A percentile compares a stretch with the other conserved stretches of the same genome.
These are phyloP conservation scores for Phytomonas sp. DNA, from an alignment of 208 protist genomes.

Conservation along the genomic window DNA sequence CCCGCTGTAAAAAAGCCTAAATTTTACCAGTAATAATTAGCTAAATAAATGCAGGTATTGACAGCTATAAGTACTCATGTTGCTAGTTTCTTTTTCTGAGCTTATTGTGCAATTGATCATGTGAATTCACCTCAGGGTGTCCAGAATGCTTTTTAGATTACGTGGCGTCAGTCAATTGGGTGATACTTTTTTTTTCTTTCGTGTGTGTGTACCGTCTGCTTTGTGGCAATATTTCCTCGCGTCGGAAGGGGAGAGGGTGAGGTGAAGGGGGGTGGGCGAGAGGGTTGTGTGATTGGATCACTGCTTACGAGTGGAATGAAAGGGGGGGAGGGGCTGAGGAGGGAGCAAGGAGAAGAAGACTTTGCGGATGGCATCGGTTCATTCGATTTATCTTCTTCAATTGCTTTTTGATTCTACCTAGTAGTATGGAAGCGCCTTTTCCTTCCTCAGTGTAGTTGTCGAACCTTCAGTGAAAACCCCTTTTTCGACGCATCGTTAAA, in stretches of 20 bases:
- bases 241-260: not conserved
- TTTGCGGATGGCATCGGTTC: not conserved
- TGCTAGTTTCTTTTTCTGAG: not conserved
- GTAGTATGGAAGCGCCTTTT: not conserved
- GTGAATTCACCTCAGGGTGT: not conserved
- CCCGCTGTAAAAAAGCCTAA: constrained; percentile 84
- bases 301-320: not conserved
- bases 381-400: not conserved
- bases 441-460: not conserved
- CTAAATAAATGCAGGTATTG: not conserved
- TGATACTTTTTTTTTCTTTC: constrained; percentile 8
- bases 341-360: no score
- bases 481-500: not conserved
- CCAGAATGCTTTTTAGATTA: not conserved
- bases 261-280: no score
- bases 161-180: not conserved
- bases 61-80: not conserved
- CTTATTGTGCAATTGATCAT: not conserved
- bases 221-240: not conserved
- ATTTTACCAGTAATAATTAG: constrained; percentile 51
- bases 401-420: not conserved
- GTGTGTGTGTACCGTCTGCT: constrained; percentile 2
- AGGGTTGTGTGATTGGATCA: not conserved
- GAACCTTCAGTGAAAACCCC: not conserved
- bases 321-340: no score